Evolutionary conservation across 2,329 filamentous ascomycete genomes (phyloP), one percentile per base, ranked within the genome.

Genomic region (Fusarium floridanum): DNA sequence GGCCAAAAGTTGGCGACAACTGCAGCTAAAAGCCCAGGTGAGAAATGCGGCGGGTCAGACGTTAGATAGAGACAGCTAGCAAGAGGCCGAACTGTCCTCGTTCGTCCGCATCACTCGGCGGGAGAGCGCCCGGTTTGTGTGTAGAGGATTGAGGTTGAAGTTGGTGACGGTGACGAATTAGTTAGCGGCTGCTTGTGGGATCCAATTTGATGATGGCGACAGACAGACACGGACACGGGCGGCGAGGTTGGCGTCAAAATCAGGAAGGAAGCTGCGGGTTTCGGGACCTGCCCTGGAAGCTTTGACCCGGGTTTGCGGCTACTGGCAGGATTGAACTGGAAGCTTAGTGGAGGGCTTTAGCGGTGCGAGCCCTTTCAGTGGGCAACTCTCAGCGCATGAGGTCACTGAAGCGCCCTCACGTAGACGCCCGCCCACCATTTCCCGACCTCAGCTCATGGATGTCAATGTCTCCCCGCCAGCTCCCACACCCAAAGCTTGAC

Each of bases 231-330:
- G 41, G 41, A 22, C 71, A 70, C 68, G 67, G 76, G 73, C 66
- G 74, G 73, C 66, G 74, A 78, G 59, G 75, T 78, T 78, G 77
- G 77, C 71, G 73, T 76, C 74, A 75, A 56, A 76, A 75, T 76
- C 62, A 53, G 27, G 48, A 29, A 53, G 48, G 48, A 53, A 53
- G 48, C 48, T 53, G 17, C 48, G 48, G 48, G 48, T 32, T 48
- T 57, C 72, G 57, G 64, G 64, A 73, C 68, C 61, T 73, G 17
- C 45, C 72, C 5, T 61, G 43, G 50, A 75, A 79, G 77, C 77
- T 79, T 79, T 75, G 77, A 77, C 77, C 77, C 48, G 11, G 16
- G 48, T 20, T 32, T 53, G 79, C 66, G 17, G 20, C 61, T 36
- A 37, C 61, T 6, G 27, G 20, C 9, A 12, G 32, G 32, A 12